Evolutionary conservation across 495 filamentous ascomycete genomes (phyloP), one percentile per base, ranked within the genome.

Genomic region (Penicillium roqueforti): DNA sequence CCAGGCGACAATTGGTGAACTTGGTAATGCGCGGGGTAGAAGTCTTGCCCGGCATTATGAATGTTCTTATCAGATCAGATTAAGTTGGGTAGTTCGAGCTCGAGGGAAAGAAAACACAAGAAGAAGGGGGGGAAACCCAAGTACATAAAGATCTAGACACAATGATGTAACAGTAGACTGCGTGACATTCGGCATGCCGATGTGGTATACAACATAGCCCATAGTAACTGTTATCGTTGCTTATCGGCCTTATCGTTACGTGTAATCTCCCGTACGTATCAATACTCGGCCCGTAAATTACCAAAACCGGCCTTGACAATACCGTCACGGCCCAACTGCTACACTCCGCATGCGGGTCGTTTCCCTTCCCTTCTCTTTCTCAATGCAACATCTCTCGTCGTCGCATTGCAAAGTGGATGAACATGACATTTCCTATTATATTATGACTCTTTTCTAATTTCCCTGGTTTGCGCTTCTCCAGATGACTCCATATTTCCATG

Each of bases 1-100:
- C 68, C 10, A 92, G 74, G 26, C 85, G 81, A 62, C 88, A 89
- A 73, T 91, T 92, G 64, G 87, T 91, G 63, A 95, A 84, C 64
- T 91, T 89, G 68, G 85, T 89, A 64, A 92, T 86, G 55, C 83
- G 70, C 38, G 69, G 63, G 1, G 56, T 32, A 9, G 61, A 51
- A 3, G 73, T 69, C 56, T 76, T 76, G 55, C 71, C 71, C 10
- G 73, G 73, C 73, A 76, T 67, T 67, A 28, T 31, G 10, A 14
- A 51, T 20, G 8, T 26, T 44, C 41, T 23, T 44, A 31, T 48
- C 28, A 22, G 45, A 34, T 20, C 4, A 11, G 9, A 31, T 46
- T 16, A 38, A 26, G 47, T 16, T 25, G 11, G 9, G 28, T 29
- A 13, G 28, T 29, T 29, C 25, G 26, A 23, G 7, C 9, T 19